Conservation (phyloP, 2,329 filamentous ascomycete species). For the Alternaria sp. region DNA sequence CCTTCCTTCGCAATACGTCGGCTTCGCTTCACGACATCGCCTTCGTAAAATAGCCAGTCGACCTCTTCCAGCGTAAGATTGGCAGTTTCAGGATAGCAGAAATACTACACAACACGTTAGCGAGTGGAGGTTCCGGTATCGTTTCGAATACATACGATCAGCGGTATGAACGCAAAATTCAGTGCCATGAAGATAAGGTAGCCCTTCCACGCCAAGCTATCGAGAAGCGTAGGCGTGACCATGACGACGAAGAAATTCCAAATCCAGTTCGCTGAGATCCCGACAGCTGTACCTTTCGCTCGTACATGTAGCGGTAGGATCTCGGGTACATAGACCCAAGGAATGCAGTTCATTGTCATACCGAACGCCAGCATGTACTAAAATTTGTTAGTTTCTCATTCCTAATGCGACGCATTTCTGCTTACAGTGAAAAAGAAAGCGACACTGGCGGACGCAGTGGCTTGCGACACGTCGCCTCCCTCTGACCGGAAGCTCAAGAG, state of each 20-base stretch:
- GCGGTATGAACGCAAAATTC: conserved; percentile 54
- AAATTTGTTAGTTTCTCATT: background rate
- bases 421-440: conserved; percentile 57
- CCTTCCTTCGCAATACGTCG: conserved; percentile 31
- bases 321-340: conserved; percentile 60
- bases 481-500: conserved; percentile 52
- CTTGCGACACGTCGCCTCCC: conserved; percentile 42
- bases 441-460: conserved; percentile 55
- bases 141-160: conserved; percentile 40
- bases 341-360: conserved; percentile 43
- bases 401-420: background rate
- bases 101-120: conserved; percentile 42
- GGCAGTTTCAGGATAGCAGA: conserved; percentile 48
- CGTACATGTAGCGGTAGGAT: conserved; percentile 59
- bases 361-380: conserved; percentile 37
- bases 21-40: conserved; percentile 31
- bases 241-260: conserved; percentile 60
- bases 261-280: conserved; percentile 58
- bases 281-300: conserved; percentile 58
- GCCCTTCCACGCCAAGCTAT: conserved; percentile 57
- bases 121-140: background rate
- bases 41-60: conserved; percentile 43
- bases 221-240: conserved; percentile 59
- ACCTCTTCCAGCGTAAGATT: conserved; percentile 47
- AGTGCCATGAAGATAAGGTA: conserved; percentile 61